phyloP scores from a whole-genome alignment of 495 filamentous ascomycete genomes.

The Daldinia concentrica region DNA sequence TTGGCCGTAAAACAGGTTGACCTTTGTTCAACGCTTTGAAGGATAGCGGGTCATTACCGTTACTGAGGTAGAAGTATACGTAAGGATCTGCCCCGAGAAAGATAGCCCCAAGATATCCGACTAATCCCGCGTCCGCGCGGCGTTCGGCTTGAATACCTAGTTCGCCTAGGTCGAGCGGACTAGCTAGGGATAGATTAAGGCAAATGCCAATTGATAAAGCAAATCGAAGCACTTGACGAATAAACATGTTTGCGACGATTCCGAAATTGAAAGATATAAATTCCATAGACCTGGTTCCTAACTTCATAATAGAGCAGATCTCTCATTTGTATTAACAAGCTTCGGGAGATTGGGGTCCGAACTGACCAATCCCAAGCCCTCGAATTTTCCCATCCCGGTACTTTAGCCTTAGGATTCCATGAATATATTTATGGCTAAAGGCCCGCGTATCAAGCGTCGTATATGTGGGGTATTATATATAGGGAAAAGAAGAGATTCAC shows the following conservation, averaged over 20 bases:
- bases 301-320: slow-evolving; percentile 9
- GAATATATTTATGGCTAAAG: slow-evolving; percentile 19
- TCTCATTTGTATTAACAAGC: slow-evolving; percentile 31
- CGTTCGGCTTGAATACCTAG: slow-evolving; percentile 30
- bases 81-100: slow-evolving; percentile 63
- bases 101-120: slow-evolving; percentile 61
- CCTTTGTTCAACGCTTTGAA: slow-evolving; percentile 59
- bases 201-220: slow-evolving; percentile 25
- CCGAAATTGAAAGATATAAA: slow-evolving; percentile 3
- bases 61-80: slow-evolving; percentile 64
- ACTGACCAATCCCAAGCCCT: slow-evolving; percentile 23
- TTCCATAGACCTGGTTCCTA: slow-evolving; percentile 20
- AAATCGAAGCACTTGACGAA: slow-evolving; percentile 25
- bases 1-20: slow-evolving; percentile 58
- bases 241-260: slow-evolving; percentile 27
- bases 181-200: slow-evolving; percentile 20
- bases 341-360: slow-evolving; percentile 39
- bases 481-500: background rate
- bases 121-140: slow-evolving; percentile 53
- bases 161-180: slow-evolving; percentile 33
- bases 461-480: slow-evolving; percentile 26
- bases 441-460: background rate
- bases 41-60: slow-evolving; percentile 58
- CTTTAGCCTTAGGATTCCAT: slow-evolving; percentile 26
- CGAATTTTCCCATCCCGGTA: slow-evolving; percentile 20